Base-by-base conservation (phyloP, 1,139 yeast genomes). In the Pichia sp. region DNA sequence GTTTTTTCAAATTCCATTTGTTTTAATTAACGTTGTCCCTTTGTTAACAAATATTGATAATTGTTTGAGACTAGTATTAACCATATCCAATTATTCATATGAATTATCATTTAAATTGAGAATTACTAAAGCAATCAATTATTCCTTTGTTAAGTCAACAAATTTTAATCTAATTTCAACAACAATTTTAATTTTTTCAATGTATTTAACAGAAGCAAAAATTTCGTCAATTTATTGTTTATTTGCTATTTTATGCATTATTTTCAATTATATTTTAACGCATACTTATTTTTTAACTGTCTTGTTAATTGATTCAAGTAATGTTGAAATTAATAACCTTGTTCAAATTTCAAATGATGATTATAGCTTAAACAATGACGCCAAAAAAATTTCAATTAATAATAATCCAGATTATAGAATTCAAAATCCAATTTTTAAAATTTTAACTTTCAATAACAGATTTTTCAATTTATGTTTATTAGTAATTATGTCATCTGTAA, bases 211-310 rank as follows among this genome's bases (percentile, higher is more conserved):
- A 4, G 60, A 60, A 39, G 11, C 37, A 5, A 3, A 23, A 10
- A 36, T 46, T 12, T 12, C 22, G 1, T 67, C 68, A 38, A 66
- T 69, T 37, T 70, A 76, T 41, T 33, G 53, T 2, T 58, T 57
- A 32, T 36, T 48, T 6, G 29, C 50, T 1, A 30, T 52, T 24
- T 44, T 48, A 16, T 16, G 16, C 4, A 56, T 83, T 28, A 33
- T 75, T 1, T 60, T 81, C 35, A 87, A 83, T 54, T 79, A 76
- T 53, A 46, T 72, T 4, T 63, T 86, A 39, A 87, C 82, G 53
- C 57, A 78, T 42, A 76, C 90, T 0, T 84, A 70, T 58, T 74
- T 84, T 49, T 67, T 80, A 1, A 80, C 89, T 0, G 76, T 83
- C 0, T 63, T 85, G 20, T 71, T 82, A 28, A 74, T 86, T 38